Conservation (phyloP, 169 alveolate species). For the Cryptosporidium sp. region DNA sequence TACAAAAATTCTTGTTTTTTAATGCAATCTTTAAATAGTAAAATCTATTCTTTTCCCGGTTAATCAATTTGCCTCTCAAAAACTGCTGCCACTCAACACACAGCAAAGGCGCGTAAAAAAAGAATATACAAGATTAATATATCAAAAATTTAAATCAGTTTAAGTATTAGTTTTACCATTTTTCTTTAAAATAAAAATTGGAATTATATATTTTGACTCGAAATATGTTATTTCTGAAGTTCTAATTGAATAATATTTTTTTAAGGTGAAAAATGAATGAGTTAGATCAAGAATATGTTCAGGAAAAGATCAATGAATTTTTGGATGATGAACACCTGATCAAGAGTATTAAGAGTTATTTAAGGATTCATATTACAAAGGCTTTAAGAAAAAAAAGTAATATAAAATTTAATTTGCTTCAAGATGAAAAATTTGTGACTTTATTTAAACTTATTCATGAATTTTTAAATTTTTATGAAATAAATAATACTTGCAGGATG, state of each 20-base stretch:
- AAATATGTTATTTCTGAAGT: background rate
- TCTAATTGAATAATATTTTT: background rate
- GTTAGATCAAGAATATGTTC: slow-evolving; percentile 29
- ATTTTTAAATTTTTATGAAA: slow-evolving; percentile 12
- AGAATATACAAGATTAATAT: background rate
- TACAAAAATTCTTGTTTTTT: background rate
- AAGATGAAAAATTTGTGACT: background rate
- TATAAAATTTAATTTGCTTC: background rate
- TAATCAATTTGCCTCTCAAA: slow-evolving; percentile 33
- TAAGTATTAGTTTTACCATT: background rate
- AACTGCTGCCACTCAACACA: slow-evolving; percentile 69
- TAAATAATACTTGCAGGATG: slow-evolving; percentile 3
- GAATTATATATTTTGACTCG: no score
- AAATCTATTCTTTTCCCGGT: slow-evolving; percentile 43
- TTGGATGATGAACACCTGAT: slow-evolving; percentile 14
- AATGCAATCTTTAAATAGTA: slow-evolving; percentile 54
- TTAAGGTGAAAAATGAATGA: slow-evolving; percentile 4
- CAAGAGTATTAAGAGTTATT: background rate
- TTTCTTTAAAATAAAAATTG: no score
- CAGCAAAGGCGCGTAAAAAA: slow-evolving; percentile 29
- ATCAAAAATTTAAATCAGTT: background rate
- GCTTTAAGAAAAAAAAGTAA: slow-evolving; percentile 1
- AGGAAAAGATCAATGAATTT: slow-evolving; percentile 5
- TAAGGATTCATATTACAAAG: slow-evolving; percentile 9
- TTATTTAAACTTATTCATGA: slow-evolving; percentile 21